Evolutionary conservation across 495 filamentous ascomycete species (phyloP), one percentile per base, ranked within the genome.

Genomic region (Penicillium argentinense): DNA sequence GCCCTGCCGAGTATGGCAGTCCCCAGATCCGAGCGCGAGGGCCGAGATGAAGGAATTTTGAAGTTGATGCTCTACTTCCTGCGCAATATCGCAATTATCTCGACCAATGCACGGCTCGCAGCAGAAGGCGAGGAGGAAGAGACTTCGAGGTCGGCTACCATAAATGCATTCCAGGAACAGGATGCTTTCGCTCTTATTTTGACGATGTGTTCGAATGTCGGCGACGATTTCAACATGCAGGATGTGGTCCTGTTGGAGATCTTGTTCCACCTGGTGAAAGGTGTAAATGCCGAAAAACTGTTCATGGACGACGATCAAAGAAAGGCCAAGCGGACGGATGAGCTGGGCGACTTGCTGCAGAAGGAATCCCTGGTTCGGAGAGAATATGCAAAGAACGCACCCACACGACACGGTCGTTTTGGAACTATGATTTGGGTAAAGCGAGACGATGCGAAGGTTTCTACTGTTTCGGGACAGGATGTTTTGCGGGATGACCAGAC

Each of bases 371-470:
- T 82, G 6, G 85, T 95, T 80, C 79, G 87, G 34, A 79, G 85
- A 49, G 79, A 84, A 39, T 88, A 95, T 57, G 81, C 83, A 26
- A 86, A 83, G 53, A 84, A 85, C 54, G 88, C 87, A 5, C 89
- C 91, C 2, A 91, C 91, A 5, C 72, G 95, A 26, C 95, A 99
- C 63, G 95, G 91, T 51, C 78, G 95, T 41, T 99, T 97, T 60
- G 95, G 95, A 1, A 95, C 91, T 11, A 96, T 97, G 85, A 85
- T 96, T 14, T 97, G 95, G 93, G 83, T 99, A 29, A 89, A 97
- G 69, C 77, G 89, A 39, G 86, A 87, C 43, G 88, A 93, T 59
- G 73, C 77, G 6, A 88, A 86, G 54, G 74, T 92, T 36, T 84
- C 87, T 5, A 92, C 91, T 0, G 82, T 99, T 2, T 88, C 89